phyloP scores from a whole-genome alignment of 2,329 filamentous ascomycete genomes.

The Diaporthe australafricana region DNA sequence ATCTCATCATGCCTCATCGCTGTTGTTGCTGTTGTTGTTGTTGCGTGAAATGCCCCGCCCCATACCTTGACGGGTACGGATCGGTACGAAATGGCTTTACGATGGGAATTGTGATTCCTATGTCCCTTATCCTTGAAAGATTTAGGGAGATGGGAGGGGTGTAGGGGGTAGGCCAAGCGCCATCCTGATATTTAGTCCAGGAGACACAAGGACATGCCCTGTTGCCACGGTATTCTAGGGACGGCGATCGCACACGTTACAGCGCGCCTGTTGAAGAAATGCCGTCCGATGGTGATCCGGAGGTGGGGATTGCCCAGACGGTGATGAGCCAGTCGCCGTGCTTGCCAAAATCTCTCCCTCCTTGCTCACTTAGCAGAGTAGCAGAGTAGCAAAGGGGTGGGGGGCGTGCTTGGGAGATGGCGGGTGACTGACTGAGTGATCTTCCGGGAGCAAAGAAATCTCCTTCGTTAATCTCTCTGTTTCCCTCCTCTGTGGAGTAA shows the following conservation, averaged over 20 bases:
- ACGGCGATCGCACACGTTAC: constrained; percentile 23
- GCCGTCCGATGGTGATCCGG: constrained; percentile 23
- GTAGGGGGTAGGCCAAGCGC: constrained; percentile 8
- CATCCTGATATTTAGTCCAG: constrained; percentile 20
- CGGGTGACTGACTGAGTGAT: constrained; percentile 21
- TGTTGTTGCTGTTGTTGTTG: not conserved
- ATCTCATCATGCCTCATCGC: not conserved
- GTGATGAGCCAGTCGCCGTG: constrained; percentile 34
- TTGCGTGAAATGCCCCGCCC: not conserved
- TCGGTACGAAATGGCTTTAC: constrained; percentile 25
- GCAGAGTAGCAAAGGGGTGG: constrained; percentile 5
- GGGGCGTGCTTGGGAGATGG: not conserved
- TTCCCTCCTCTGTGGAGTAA: constrained; percentile 14
- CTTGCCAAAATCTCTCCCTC: constrained; percentile 19
- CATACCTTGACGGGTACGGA: constrained; percentile 27
- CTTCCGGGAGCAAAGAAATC: constrained; percentile 27
- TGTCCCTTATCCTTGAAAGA: constrained; percentile 11
- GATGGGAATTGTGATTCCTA: constrained; percentile 28
- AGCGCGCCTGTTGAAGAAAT: constrained; percentile 31
- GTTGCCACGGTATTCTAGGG: constrained; percentile 1
- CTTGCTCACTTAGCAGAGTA: not conserved
- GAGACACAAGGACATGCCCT: constrained; percentile 24
- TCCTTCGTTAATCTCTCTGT: constrained; percentile 24
- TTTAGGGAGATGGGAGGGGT: constrained; percentile 22
- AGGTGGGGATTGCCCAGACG: constrained; percentile 24